Percentiles rank a stretch among this genome's conserved stretches.
Evolutionary conservation across 108 stramenopile species (phyloP).

Genomic region (Fragilariopsis cylindrus): DNA sequence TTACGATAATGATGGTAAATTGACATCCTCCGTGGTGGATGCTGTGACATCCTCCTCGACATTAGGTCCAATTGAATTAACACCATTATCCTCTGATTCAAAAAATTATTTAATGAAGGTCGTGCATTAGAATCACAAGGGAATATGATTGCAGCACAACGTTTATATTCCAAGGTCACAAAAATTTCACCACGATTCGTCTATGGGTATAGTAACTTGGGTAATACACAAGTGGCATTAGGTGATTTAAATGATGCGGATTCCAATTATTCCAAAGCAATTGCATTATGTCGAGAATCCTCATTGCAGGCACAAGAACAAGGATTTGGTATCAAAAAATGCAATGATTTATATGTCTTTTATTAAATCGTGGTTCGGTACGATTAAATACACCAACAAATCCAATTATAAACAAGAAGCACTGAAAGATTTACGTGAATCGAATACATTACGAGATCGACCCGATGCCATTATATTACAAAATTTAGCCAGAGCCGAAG

Average conservation of each 20-base stretch:
- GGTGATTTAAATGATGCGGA: conserved; percentile 63
- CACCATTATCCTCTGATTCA: conserved; percentile 4
- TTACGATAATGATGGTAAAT: no score
- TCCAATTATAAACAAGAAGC: conserved; percentile 50
- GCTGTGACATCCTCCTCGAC: no score
- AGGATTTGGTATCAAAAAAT: conserved; percentile 56
- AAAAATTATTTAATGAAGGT: conserved; percentile 72
- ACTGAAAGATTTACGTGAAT: conserved; percentile 55
- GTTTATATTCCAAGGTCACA: conserved; percentile 74
- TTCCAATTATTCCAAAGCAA: conserved; percentile 63
- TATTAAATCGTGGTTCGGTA: conserved; percentile 74
- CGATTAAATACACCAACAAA: conserved; percentile 62
- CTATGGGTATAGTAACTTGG: conserved; percentile 81
- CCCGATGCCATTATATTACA: conserved; percentile 80
- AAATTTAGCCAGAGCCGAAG: conserved; percentile 79
- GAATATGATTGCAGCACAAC: conserved; percentile 75
- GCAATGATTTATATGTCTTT: conserved; percentile 75
- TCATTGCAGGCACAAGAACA: conserved; percentile 22
- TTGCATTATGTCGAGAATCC: conserved; percentile 58
- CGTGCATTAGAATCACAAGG: conserved; percentile 76
- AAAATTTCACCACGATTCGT: conserved; percentile 76
- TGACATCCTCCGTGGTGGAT: no score
- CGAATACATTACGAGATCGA: conserved; percentile 57
- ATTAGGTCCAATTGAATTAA: conserved; percentile 5
- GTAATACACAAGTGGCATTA: conserved; percentile 77